A percentile compares a stretch with the other conserved stretches of the same genome.
These are phyloP conservation scores for Cytospora paraplurivora DNA, from an alignment of 2,329 filamentous ascomycete species.

Conservation along the genomic window DNA sequence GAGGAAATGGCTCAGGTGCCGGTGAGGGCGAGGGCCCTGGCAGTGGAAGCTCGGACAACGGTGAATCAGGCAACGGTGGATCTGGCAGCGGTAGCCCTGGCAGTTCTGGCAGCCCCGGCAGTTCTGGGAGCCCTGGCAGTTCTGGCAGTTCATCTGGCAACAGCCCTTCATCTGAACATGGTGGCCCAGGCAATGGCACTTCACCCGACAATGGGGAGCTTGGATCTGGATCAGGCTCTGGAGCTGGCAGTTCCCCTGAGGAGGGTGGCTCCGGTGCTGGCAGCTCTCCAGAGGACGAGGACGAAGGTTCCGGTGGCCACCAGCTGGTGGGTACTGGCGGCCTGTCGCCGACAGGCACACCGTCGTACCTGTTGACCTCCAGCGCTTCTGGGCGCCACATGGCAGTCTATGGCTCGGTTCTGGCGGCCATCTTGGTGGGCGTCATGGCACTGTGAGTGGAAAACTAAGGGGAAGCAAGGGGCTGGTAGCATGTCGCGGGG, in stretches of 20 bases:
- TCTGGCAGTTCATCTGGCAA: not conserved
- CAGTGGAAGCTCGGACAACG: too few species aligned
- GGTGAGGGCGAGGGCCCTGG: too few species aligned
- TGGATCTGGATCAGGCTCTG: not conserved
- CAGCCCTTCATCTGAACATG: too few species aligned
- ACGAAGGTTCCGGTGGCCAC: too few species aligned
- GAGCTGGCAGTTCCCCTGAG: too few species aligned
- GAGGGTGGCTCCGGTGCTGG: too few species aligned
- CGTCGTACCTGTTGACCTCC: not conserved
- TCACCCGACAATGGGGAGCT: not conserved
- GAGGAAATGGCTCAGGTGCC: too few species aligned
- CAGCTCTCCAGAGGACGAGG: too few species aligned
- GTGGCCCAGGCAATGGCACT: too few species aligned
- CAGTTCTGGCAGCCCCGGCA: not conserved
- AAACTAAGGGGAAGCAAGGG: not conserved
- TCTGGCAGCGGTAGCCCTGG: not conserved
- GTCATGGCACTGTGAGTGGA: not conserved
- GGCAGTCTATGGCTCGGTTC: not conserved
- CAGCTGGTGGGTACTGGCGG: too few species aligned
- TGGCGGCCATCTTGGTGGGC: not conserved
- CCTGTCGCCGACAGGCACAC: not conserved
- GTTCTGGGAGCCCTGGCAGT: not conserved
- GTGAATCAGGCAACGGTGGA: too few species aligned
- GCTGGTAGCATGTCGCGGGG: not conserved
- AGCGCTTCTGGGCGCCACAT: not conserved